Conservation (phyloP, 1,284 basidiomycete species). For the Ganoderma sinense region DNA sequence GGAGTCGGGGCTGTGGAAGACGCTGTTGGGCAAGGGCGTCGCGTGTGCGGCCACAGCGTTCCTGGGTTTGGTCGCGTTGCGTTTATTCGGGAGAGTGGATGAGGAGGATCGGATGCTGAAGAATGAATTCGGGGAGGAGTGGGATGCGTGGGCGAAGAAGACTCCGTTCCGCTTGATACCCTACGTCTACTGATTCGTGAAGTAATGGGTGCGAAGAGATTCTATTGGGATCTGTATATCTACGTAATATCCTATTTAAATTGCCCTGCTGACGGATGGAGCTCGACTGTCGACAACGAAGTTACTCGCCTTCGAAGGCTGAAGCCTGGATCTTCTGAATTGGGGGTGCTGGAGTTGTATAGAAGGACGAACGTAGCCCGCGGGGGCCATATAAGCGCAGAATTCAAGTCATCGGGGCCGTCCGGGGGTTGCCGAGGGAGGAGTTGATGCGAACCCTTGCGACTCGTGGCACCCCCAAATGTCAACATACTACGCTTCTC, state of each 20-base stretch:
- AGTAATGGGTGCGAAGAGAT: background rate
- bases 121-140: conserved; percentile 1
- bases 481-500: too few species aligned
- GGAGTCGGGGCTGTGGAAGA: conserved; percentile 3
- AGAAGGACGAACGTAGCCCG: too few species aligned
- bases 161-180: conserved; percentile 6
- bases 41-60: background rate
- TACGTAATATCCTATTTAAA: background rate
- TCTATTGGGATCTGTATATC: background rate
- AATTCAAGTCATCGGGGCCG: too few species aligned
- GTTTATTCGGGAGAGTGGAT: background rate
- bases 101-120: conserved; percentile 4
- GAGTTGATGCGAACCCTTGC: too few species aligned
- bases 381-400: too few species aligned
- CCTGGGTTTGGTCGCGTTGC: background rate
- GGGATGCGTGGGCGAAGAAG: conserved; percentile 5
- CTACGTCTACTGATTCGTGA: background rate
- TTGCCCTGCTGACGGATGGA: background rate
- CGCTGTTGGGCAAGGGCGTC: background rate
- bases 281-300: background rate
- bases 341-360: too few species aligned
- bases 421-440: too few species aligned
- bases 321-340: too few species aligned
- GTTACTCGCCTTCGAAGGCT: too few species aligned
- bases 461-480: too few species aligned